These are phyloP conservation scores for Pythium biforme DNA, from an alignment of 352 stramenopile genomes.

Conservation along the genomic window DNA sequence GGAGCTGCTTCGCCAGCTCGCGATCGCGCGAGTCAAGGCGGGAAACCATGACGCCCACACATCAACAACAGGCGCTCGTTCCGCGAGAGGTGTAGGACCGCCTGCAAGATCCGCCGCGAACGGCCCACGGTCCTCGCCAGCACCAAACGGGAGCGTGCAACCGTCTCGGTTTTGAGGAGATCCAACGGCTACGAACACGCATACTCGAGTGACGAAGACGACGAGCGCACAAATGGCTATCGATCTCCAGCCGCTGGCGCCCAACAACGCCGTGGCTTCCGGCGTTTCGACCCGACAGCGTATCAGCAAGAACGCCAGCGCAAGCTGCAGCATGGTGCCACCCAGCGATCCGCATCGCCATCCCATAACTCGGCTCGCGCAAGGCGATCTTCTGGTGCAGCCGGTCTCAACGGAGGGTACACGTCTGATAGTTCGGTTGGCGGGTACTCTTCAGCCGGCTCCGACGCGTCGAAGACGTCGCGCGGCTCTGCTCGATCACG, in stretches of 20 bases:
- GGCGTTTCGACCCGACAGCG: slow-evolving; percentile 77
- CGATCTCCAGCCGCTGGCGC: slow-evolving; percentile 3
- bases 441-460: slow-evolving; percentile 67
- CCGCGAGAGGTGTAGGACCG: not conserved
- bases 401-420: slow-evolving; percentile 35
- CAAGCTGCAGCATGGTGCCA: slow-evolving; percentile 35
- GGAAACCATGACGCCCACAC: slow-evolving; percentile 2
- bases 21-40: slow-evolving; percentile 52
- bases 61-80: not conserved
- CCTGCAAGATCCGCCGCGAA: slow-evolving; percentile 1
- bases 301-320: slow-evolving; percentile 77
- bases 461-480: slow-evolving; percentile 49
- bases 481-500: slow-evolving; percentile 41
- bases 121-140: not conserved
- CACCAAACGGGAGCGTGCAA: not conserved
- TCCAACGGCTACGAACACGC: slow-evolving; percentile 8
- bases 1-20: slow-evolving; percentile 69
- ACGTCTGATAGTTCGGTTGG: slow-evolving; percentile 60
- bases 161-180: slow-evolving; percentile 5
- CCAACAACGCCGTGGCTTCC: slow-evolving; percentile 35
- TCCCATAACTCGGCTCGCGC: not conserved
- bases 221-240: slow-evolving; percentile 16
- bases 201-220: slow-evolving; percentile 26
- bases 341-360: slow-evolving; percentile 38
- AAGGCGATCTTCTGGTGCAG: not conserved